Evolutionary conservation across 345 rosid species (phyloP), one percentile per base, ranked within the genome.

Genomic region (Abelmoschus esculentus): DNA sequence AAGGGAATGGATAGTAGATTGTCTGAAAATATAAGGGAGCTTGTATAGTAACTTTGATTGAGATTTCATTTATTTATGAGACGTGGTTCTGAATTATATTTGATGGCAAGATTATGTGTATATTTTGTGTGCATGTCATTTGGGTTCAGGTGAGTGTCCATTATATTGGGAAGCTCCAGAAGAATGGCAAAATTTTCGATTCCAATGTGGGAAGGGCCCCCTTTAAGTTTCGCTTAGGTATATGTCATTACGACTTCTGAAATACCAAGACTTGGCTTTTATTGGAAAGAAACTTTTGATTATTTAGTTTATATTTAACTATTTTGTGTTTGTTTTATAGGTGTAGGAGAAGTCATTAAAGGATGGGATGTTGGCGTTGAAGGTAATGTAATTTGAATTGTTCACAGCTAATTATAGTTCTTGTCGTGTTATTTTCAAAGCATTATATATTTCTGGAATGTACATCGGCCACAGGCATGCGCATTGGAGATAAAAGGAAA

Each of bases 331-430:
- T 67, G 65, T 82, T 36, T 67, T 74, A 67, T 78, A 96, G 98
- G 99, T 68, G 73, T 89, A 1, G 98, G 98, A 44, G 79, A 87
- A 77, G 99, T 96, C 71, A 96, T 96, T 60, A 89, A 89, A 80
- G 99, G 98, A 72, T 96, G 98, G 99, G 99, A 96, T 81, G 92
- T 92, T 66, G 99, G 98, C 18, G 92, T 96, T 57, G 80, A 79
- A 26, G 98, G 99, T 96, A 82, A 80, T 59, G 58, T 62, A 31
- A 47, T 66, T 63, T n/a, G 47, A 65, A 64, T 40, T 29, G 3
- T 52, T 29, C 28, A 32, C 42, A 57, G 18, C 58, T 22, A 40
- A 74, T 28, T 47, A 7, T 47, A 7, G 36, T 67, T 66, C 17
- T 12, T 46, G 59, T 50, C 28, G 59, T 50, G 3, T 52, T 42